These are phyloP conservation scores for Gymnopus androsaceus DNA, from an alignment of 1,284 basidiomycete species.

Conservation along the genomic window DNA sequence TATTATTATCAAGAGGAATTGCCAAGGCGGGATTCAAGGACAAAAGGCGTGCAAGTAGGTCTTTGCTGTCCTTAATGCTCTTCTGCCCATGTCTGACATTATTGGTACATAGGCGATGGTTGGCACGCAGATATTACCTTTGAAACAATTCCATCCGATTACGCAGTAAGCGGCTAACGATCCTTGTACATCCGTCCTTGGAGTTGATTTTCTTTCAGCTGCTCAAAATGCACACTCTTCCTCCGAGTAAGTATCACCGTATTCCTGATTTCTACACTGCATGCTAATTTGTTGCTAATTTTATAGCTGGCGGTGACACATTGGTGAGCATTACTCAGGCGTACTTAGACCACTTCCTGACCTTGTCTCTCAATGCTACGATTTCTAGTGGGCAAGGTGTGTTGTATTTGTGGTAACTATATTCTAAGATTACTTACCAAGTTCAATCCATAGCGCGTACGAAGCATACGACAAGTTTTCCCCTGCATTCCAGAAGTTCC, in stretches of 20 bases:
- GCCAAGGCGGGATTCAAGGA: slow-evolving; percentile 32
- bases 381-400: slow-evolving; percentile 38
- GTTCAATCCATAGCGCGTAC: slow-evolving; percentile 43
- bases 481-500: slow-evolving; percentile 53
- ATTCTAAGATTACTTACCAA: neutral
- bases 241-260: slow-evolving; percentile 39
- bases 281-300: slow-evolving; percentile 20
- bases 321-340: slow-evolving; percentile 31
- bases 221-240: slow-evolving; percentile 61
- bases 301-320: slow-evolving; percentile 50
- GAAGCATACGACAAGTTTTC: slow-evolving; percentile 68
- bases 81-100: neutral
- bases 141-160: slow-evolving; percentile 68
- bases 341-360: neutral
- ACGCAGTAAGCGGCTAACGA: slow-evolving; percentile 39
- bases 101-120: slow-evolving; percentile 26
- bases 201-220: slow-evolving; percentile 32
- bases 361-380: slow-evolving; percentile 23
- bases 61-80: neutral
- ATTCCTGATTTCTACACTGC: neutral
- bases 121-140: slow-evolving; percentile 73
- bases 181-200: neutral
- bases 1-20: slow-evolving; percentile 35
- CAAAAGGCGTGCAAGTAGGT: slow-evolving; percentile 34
- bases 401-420: neutral